A percentile compares a stretch with the other conserved stretches of the same genome.
These are phyloP conservation scores for Ophiostoma sp. DNA, from an alignment of 2,329 filamentous ascomycete genomes.

Conservation along the genomic window DNA sequence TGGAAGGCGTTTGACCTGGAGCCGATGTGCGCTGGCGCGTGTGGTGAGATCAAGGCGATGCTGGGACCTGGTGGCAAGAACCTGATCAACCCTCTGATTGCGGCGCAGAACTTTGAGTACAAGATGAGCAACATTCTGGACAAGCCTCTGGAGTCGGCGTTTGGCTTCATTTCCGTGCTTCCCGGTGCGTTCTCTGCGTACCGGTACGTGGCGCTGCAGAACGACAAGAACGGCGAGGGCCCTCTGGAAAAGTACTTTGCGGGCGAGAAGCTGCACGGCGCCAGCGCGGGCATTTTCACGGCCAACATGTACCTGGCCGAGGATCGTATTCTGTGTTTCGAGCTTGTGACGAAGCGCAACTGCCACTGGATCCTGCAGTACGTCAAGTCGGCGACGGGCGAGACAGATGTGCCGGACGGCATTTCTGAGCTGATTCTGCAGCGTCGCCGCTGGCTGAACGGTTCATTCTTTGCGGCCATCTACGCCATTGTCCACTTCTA, in stretches of 20 bases:
- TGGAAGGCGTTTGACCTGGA: slow-evolving; percentile 99
- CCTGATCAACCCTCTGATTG: slow-evolving; percentile 90
- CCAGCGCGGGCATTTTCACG: slow-evolving; percentile 91
- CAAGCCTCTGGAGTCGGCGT: slow-evolving; percentile 93
- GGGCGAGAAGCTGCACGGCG: slow-evolving; percentile 90
- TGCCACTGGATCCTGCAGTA: slow-evolving; percentile 97
- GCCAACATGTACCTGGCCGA: slow-evolving; percentile 99
- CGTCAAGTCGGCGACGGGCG: slow-evolving; percentile 93
- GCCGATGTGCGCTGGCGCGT: slow-evolving; percentile 94
- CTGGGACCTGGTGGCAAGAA: slow-evolving; percentile 80
- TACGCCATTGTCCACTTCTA: slow-evolving; percentile 95
- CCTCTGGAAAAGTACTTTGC: slow-evolving; percentile 95
- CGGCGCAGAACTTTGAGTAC: slow-evolving; percentile 98
- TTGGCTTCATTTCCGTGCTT: slow-evolving; percentile 94
- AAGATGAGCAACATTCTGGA: slow-evolving; percentile 99
- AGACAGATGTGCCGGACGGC: slow-evolving; percentile 92
- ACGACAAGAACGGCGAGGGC: slow-evolving; percentile 90
- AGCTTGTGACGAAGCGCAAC: slow-evolving; percentile 94
- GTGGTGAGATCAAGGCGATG: slow-evolving; percentile 92
- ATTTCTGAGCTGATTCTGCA: slow-evolving; percentile 95
- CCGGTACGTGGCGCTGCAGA: slow-evolving; percentile 87
- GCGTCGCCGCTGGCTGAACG: slow-evolving; percentile 94
- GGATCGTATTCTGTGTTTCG: slow-evolving; percentile 89
- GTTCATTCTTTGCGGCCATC: slow-evolving; percentile 94
- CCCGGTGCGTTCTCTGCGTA: slow-evolving; percentile 99